Percentiles rank a stretch among this genome's conserved stretches.
phyloP scores from a whole-genome alignment of 108 stramenopile species.

The Nannochloropsis granulata region DNA sequence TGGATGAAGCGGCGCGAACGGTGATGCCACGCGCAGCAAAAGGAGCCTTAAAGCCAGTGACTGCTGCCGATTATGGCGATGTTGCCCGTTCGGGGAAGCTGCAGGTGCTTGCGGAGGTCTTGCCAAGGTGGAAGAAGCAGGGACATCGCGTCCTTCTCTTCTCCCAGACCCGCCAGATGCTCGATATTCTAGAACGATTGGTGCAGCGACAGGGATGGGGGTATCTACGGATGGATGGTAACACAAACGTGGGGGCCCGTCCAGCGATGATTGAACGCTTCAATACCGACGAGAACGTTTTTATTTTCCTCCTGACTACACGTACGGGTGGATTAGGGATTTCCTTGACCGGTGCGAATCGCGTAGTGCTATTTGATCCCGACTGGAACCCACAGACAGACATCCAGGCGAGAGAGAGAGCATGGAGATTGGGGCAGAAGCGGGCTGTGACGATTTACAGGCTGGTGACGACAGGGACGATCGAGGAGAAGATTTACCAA shows the following conservation, averaged over 20 bases:
- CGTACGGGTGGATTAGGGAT: conserved; percentile 91
- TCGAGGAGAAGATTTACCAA: conserved; percentile 95
- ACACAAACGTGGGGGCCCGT: conserved; percentile 66
- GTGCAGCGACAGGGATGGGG: conserved; percentile 51
- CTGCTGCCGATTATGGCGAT: conserved; percentile 2
- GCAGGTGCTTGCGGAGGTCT: conserved; percentile 68
- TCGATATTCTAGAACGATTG: conserved; percentile 73
- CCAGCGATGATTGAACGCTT: conserved; percentile 75
- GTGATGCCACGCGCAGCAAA: neutral
- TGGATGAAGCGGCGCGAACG: conserved; percentile 18
- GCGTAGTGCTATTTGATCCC: conserved; percentile 59
- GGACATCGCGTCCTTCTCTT: conserved; percentile 90
- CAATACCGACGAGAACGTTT: conserved; percentile 61
- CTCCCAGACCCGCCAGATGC: conserved; percentile 83
- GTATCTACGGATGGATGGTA: conserved; percentile 80
- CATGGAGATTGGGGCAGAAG: conserved; percentile 76
- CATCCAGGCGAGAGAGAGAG: conserved; percentile 71
- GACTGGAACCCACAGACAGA: conserved; percentile 95
- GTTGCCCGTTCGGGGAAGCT: conserved; percentile 77
- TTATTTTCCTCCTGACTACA: conserved; percentile 85
- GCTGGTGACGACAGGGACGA: conserved; percentile 61
- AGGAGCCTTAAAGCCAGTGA: neutral
- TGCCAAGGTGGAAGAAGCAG: conserved; percentile 76
- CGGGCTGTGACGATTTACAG: conserved; percentile 56
- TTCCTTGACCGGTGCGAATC: conserved; percentile 44